These are phyloP conservation scores for Xylaria telfairii DNA, from an alignment of 495 filamentous ascomycete genomes.

Conservation along the genomic window DNA sequence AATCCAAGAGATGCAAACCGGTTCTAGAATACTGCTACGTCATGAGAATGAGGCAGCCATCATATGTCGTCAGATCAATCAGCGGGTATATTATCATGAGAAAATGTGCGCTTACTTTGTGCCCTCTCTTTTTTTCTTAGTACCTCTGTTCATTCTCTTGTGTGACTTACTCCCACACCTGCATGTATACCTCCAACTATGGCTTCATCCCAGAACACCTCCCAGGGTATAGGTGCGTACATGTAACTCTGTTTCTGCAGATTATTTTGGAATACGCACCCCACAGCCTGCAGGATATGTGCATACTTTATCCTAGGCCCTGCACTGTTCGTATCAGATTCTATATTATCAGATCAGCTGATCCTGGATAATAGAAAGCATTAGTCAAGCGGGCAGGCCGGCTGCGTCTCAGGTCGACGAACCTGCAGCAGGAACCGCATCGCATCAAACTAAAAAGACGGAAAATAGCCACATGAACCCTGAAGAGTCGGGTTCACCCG, in stretches of 20 bases:
- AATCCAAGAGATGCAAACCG: neutral
- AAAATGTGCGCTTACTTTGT: neutral
- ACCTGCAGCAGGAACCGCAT: conserved; percentile 21
- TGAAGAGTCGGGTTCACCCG: neutral
- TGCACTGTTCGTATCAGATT: conserved; percentile 19
- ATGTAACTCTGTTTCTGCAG: conserved; percentile 6
- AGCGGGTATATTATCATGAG: neutral
- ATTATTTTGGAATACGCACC: conserved; percentile 11
- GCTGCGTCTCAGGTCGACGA: conserved; percentile 14
- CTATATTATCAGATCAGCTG: conserved; percentile 18
- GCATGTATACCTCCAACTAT: neutral
- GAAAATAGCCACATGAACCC: neutral
- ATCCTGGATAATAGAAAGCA: conserved; percentile 3
- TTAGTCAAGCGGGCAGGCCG: conserved; percentile 7
- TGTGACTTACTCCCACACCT: neutral
- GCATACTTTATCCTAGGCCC: conserved; percentile 2
- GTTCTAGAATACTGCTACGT: conserved; percentile 12
- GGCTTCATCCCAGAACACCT: neutral
- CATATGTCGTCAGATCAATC: neutral
- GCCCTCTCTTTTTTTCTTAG: neutral
- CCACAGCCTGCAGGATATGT: conserved; percentile 14
- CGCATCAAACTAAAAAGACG: conserved; percentile 1
- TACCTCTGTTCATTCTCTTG: neutral
- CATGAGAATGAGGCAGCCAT: conserved; percentile 1
- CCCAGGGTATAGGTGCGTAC: conserved; percentile 11